Percentiles rank a stretch among this genome's conserved stretches.
phyloP scores from a whole-genome alignment of 108 stramenopile genomes.

The Nitzschia palea region DNA sequence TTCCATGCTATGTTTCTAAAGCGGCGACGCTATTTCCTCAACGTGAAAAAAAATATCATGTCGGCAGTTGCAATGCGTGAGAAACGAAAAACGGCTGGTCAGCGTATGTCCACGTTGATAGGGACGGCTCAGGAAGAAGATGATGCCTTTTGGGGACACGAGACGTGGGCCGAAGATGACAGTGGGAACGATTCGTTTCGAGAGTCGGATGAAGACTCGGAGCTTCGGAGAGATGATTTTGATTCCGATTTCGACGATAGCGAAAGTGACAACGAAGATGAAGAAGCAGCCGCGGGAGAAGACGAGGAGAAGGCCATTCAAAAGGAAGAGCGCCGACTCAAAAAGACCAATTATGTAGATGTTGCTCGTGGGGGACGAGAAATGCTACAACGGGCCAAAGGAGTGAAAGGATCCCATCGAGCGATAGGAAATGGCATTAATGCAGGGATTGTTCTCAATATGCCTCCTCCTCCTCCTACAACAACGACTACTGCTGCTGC shows the following conservation, averaged over 20 bases:
- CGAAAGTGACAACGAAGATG: slow-evolving; percentile 69
- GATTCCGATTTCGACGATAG: slow-evolving; percentile 89
- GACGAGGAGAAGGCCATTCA: slow-evolving; percentile 53
- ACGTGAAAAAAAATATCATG: too few species aligned
- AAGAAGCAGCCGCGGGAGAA: slow-evolving; percentile 52
- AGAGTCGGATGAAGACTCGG: slow-evolving; percentile 77
- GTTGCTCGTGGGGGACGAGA: slow-evolving; percentile 48
- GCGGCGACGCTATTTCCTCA: too few species aligned
- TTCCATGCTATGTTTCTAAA: too few species aligned
- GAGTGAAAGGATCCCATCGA: slow-evolving; percentile 34
- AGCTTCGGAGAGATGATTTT: slow-evolving; percentile 62
- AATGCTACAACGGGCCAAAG: slow-evolving; percentile 38
- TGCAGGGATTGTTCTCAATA: slow-evolving; percentile 81
- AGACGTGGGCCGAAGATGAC: slow-evolving; percentile 82
- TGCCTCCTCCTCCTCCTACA: slow-evolving; percentile 32
- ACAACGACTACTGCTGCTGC: neutral
- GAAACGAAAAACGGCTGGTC: slow-evolving; percentile 79
- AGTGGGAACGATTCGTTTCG: slow-evolving; percentile 72
- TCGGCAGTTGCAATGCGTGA: slow-evolving; percentile 59
- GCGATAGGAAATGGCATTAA: slow-evolving; percentile 69
- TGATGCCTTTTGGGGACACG: slow-evolving; percentile 83
- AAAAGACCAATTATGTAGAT: slow-evolving; percentile 32
- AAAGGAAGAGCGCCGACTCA: slow-evolving; percentile 39
- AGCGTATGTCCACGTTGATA: slow-evolving; percentile 67
- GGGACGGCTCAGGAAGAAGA: slow-evolving; percentile 83